Evolutionary conservation across 768 basidiomycete genomes (phyloP), one percentile per base, ranked within the genome.

Genomic region (Exidia glandulosa): DNA sequence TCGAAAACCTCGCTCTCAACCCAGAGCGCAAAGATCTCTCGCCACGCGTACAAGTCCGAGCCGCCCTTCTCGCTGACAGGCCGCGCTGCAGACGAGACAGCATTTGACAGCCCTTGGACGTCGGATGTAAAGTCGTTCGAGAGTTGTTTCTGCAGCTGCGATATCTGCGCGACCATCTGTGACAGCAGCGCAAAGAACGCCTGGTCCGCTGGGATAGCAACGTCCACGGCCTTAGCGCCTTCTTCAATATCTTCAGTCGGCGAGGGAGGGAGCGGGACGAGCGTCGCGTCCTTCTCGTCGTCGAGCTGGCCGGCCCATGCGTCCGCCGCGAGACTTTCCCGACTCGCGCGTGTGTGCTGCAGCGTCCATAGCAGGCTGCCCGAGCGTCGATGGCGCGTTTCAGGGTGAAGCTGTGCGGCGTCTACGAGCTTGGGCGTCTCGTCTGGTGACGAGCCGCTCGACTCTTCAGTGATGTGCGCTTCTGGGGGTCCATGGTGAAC

Each of bases 1-100:
- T 94, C 92, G 65, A 95, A 96, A 1, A 96, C 81, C 65, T 94
- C 87, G 0, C 83, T 76, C 65, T 95, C 92, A 55, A 87, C 77
- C 70, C 94, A 96, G 2, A 94, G 72, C 60, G 85, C 84, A 67
- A 97, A 95, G 31, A 96, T 86, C 71, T 90, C 85, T 29, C 94
- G 76, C 94, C 94, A 96, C 4, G 83, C 79, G 68, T 90, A 91
- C 9, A 97, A 72, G 65, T 97, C 94, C 12, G 73, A 71, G 62
- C 76, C 76, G 2, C 65, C 65, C 23, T 65, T 55, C 60, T 62
- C 60, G 32, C 50, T 60, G 2, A 61, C 54, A 32, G 54, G 62
- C 23, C 61, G 59, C 5, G 65, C 52, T 69, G 75, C 63, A 71
- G 76, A 60, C 60, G 70, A 65, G 30, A 70, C 63, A 23, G 60